A percentile compares a stretch with the other conserved stretches of the same genome.
Conservation (phyloP, 2,329 filamentous ascomycete genomes). For the Paecilomyces variotii region DNA sequence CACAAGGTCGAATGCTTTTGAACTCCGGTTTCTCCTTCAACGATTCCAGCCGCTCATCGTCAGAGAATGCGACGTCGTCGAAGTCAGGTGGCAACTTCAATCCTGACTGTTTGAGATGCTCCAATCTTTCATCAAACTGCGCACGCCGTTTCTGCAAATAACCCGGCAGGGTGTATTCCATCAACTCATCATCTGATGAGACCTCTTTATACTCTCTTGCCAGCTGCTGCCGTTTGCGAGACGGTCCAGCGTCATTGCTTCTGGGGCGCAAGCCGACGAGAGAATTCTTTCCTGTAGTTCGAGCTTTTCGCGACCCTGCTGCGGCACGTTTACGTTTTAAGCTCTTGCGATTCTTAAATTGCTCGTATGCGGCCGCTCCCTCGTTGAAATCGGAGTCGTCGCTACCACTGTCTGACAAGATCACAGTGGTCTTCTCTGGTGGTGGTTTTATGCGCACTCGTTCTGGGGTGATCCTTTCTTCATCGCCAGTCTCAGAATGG, state of each 20-base stretch:
- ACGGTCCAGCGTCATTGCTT: slow-evolving; percentile 16
- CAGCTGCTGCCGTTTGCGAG: slow-evolving; percentile 19
- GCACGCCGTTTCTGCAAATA: slow-evolving; percentile 62
- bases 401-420: slow-evolving; percentile 15
- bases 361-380: slow-evolving; percentile 46
- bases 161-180: slow-evolving; percentile 58
- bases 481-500: neutral
- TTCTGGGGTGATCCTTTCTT: neutral
- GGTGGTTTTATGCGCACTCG: neutral
- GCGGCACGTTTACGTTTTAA: slow-evolving; percentile 46
- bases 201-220: slow-evolving; percentile 36
- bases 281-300: slow-evolving; percentile 34
- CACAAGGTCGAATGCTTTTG: slow-evolving; percentile 51
- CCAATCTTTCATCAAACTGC: slow-evolving; percentile 58
- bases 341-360: slow-evolving; percentile 55
- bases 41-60: slow-evolving; percentile 55
- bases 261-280: slow-evolving; percentile 27
- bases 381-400: slow-evolving; percentile 29
- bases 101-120: slow-evolving; percentile 56
- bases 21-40: slow-evolving; percentile 66
- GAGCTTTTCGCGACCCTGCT: slow-evolving; percentile 40
- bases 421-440: slow-evolving; percentile 4
- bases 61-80: slow-evolving; percentile 66
- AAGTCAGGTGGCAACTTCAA: slow-evolving; percentile 72
- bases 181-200: slow-evolving; percentile 47